Conservation (phyloP, 345 rosid genomes). For the Gossypium rotundifolium region DNA sequence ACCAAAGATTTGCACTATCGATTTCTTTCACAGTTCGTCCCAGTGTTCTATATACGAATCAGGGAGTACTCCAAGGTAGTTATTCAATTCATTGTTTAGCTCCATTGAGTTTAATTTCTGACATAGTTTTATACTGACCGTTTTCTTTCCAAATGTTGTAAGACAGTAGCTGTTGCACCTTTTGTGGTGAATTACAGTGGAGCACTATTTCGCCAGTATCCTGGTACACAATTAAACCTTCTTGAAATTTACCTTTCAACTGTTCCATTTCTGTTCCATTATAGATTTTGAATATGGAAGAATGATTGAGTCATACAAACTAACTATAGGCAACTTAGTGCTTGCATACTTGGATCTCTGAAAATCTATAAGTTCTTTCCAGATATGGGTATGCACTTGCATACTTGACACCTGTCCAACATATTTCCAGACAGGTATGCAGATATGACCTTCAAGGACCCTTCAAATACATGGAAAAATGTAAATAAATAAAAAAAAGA, state of each 20-base stretch:
- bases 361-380: background rate
- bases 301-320: background rate
- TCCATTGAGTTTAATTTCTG: constrained; percentile 13
- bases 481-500: too few species aligned
- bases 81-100: background rate
- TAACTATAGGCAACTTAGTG: background rate
- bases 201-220: constrained; percentile 89
- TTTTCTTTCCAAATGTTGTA: constrained; percentile 28
- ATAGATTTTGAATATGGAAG: background rate
- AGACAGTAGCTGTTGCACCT: constrained; percentile 94
- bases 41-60: constrained; percentile 73
- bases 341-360: background rate
- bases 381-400: too few species aligned
- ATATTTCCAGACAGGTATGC: too few species aligned
- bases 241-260: background rate
- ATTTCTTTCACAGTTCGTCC: constrained; percentile 82
- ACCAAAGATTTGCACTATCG: constrained; percentile 88
- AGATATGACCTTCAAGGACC: too few species aligned
- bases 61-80: constrained; percentile 94
- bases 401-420: too few species aligned
- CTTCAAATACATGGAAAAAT: too few species aligned
- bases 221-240: constrained; percentile 42
- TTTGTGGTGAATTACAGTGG: constrained; percentile 77
- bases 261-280: background rate
- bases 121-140: constrained; percentile 20